Conservation (phyloP, 495 filamentous ascomycete genomes). For the Elaphomyces granulatus region DNA sequence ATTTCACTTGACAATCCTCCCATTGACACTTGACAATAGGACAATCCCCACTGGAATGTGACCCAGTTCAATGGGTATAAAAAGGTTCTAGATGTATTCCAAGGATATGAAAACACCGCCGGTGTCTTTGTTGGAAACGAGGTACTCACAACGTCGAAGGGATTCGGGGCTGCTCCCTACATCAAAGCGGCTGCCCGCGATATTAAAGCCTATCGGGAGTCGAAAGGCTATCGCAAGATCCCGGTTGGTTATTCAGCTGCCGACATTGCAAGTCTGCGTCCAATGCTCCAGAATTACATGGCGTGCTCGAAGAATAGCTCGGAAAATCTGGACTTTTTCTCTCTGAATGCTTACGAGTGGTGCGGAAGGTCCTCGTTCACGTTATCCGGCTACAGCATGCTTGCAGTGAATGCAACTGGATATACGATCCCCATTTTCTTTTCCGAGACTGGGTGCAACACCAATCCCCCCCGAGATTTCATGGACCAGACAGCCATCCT, state of each 20-base stretch:
- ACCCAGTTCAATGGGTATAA: constrained; percentile 51
- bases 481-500: constrained; percentile 67
- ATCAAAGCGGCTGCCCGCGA: constrained; percentile 71
- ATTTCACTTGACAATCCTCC: constrained; percentile 1
- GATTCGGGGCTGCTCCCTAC: constrained; percentile 59
- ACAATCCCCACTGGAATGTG: constrained; percentile 48
- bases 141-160: constrained; percentile 43
- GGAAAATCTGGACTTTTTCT: constrained; percentile 70
- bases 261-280: constrained; percentile 66
- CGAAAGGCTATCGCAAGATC: constrained; percentile 66
- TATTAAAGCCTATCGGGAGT: constrained; percentile 65
- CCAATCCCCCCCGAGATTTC: constrained; percentile 51
- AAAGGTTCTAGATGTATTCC: constrained; percentile 65
- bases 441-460: constrained; percentile 69
- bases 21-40: constrained; percentile 12
- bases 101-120: constrained; percentile 60
- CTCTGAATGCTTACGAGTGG: constrained; percentile 82
- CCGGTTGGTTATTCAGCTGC: constrained; percentile 85
- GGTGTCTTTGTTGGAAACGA: constrained; percentile 85
- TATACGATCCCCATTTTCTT: constrained; percentile 75
- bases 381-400: constrained; percentile 53
- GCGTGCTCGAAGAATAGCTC: constrained; percentile 54
- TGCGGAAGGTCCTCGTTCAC: constrained; percentile 51
- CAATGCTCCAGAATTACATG: constrained; percentile 80
- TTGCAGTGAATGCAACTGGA: constrained; percentile 42